Evolutionary conservation across 805 yeast genomes (phyloP), one percentile per base, ranked within the genome.

Genomic region (Monosporozyma yasuniensis): DNA sequence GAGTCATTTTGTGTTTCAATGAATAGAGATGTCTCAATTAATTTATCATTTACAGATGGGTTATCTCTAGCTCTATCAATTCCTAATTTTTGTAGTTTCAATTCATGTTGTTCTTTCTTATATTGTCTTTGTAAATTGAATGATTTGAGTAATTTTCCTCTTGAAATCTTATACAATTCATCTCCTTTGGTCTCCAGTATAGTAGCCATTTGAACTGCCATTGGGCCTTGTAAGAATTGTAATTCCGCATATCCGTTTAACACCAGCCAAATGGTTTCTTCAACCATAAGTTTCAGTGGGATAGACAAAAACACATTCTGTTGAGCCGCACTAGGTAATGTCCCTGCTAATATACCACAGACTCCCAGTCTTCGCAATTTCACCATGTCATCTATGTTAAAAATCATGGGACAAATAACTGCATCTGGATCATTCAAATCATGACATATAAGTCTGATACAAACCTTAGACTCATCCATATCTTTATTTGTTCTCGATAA

Each of bases 251-350:
- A 58, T 0, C 69, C 69, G 5, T 68, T 58, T 4, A 69, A 67
- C 8, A 83, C 71, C 27, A 89, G 69, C 79, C 86, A 86, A 10
- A 79, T 53, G 0, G 82, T 79, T 59, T 91, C 98, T 64, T 87
- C 95, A 0, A 78, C 65, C 67, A 80, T 74, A 42, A 91, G 69
- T 58, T 80, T 79, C 47, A 93, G 65, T 0, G 99, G 99, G 2
- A 90, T 67, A 0, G 96, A 95, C 39, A 87, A 70, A 59, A 90
- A 84, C n/a, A 82, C 72, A 60, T 88, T 89, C 61, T 91, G 99
- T 64, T 93, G 99, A 2, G 97, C 93, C n/a, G 90, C 88, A 44
- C 80, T 74, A 0, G 96, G 86, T 28, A 93, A 68, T 0, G 96
- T 85, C 0, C 99, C 99, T 0, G 79, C 69, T 14, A 91, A 70